Percentiles rank a stretch among this genome's conserved stretches.
phyloP scores from a whole-genome alignment of 495 filamentous ascomycete genomes.

The Penicillium longicatenatum region DNA sequence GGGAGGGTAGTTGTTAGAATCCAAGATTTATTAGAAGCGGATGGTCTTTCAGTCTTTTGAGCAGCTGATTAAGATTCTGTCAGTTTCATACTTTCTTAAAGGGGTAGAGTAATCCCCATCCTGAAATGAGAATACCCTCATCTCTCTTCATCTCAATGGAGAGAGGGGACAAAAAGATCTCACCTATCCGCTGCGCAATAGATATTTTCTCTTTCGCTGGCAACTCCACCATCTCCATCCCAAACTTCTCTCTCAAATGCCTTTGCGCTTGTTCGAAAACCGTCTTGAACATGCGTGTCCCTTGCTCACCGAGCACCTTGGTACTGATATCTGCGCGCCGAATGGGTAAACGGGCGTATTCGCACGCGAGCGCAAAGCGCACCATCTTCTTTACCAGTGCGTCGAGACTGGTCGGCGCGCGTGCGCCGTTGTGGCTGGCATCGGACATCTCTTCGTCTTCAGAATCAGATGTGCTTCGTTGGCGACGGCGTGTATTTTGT shows the following conservation, averaged over 20 bases:
- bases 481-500: conserved; percentile 22
- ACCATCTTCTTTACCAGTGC: conserved; percentile 87
- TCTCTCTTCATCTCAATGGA: background rate
- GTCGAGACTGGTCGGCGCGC: conserved; percentile 50
- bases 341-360: conserved; percentile 80
- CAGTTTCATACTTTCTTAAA: background rate
- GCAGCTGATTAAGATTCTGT: conserved; percentile 47
- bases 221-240: conserved; percentile 84
- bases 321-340: conserved; percentile 74
- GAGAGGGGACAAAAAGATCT: conserved; percentile 22
- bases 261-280: conserved; percentile 71
- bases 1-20: conserved; percentile 74
- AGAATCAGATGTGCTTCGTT: conserved; percentile 12
- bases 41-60: conserved; percentile 52
- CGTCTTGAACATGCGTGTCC: conserved; percentile 59
- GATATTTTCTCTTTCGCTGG: conserved; percentile 78
- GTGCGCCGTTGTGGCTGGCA: conserved; percentile 29
- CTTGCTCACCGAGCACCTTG: conserved; percentile 55
- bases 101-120: too few relatives aligned
- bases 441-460: conserved; percentile 12
- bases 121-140: background rate
- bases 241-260: conserved; percentile 66
- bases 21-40: conserved; percentile 65
- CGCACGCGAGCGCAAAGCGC: conserved; percentile 84
- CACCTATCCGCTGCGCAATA: conserved; percentile 73